phyloP scores from a whole-genome alignment of 305 asterid genomes.

The Fraxinus xanthoxyloides region DNA sequence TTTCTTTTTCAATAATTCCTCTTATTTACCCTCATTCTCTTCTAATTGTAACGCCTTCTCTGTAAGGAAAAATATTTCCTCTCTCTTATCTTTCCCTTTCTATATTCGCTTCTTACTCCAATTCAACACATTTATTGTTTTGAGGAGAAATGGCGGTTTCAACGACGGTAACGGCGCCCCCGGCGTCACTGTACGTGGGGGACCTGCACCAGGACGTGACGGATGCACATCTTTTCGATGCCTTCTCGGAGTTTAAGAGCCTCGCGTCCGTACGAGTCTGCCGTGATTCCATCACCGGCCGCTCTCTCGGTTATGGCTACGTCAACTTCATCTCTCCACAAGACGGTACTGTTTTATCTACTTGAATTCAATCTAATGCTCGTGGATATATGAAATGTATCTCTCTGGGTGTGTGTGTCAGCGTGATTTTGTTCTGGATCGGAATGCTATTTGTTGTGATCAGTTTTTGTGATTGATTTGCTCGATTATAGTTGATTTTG shows the following conservation, averaged over 20 bases:
- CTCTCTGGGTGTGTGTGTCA: not conserved
- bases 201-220: constrained; percentile 67
- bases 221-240: constrained; percentile 54
- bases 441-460: constrained; percentile 1
- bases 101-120: not conserved
- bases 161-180: constrained; percentile 36
- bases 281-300: constrained; percentile 66
- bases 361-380: not conserved
- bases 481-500: constrained; percentile 7
- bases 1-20: not conserved
- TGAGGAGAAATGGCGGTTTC: constrained; percentile 48
- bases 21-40: not conserved
- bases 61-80: not conserved
- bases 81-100: not conserved
- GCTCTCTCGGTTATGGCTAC: constrained; percentile 86
- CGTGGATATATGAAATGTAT: not conserved
- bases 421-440: not conserved
- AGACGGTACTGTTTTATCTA: constrained; percentile 48
- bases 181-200: constrained; percentile 83
- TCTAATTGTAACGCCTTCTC: not conserved
- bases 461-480: not conserved
- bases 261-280: constrained; percentile 81
- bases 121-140: constrained; percentile 1
- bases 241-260: constrained; percentile 57
- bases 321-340: constrained; percentile 66